A percentile compares a stretch with the other conserved stretches of the same genome.
Evolutionary conservation across 306 rosid genomes (phyloP).

Genomic region (Dryas alaskensis): DNA sequence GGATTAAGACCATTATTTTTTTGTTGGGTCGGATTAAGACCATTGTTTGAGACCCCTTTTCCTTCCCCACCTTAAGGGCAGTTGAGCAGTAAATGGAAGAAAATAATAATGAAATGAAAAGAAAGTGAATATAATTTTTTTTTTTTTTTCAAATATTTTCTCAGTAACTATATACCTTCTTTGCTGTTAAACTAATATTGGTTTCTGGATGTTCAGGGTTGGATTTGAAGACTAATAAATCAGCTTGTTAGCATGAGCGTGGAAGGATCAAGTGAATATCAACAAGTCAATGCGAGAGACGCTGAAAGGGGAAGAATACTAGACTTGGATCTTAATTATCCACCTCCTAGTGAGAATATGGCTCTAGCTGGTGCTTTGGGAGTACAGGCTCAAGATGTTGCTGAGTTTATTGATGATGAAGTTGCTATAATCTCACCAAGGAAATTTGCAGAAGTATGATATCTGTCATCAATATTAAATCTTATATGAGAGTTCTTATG

Average conservation of each 20-base stretch:
- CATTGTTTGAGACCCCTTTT: not conserved
- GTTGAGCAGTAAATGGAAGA: not conserved
- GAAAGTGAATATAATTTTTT: not conserved
- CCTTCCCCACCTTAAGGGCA: no score
- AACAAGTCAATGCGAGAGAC: not conserved
- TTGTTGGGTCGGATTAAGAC: not conserved
- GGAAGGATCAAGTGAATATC: not conserved
- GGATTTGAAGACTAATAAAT: not conserved
- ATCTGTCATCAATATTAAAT: not conserved
- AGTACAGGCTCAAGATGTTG: conserved; percentile 4
- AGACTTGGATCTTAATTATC: conserved; percentile 22
- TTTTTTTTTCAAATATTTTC: not conserved
- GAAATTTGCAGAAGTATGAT: conserved; percentile 13
- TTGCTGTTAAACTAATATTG: not conserved
- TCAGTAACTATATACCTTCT: not conserved
- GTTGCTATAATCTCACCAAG: conserved; percentile 17
- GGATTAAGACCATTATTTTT: not conserved
- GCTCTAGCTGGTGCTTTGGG: not conserved
- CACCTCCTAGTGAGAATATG: conserved; percentile 21
- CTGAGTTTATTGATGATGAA: conserved; percentile 10
- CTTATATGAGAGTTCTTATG: not conserved
- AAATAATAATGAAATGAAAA: not conserved
- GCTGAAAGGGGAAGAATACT: not conserved
- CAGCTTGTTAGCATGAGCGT: conserved; percentile 16
- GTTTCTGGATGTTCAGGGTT: conserved; percentile 1